Percentiles rank a stretch among this genome's conserved stretches.
These are phyloP conservation scores for Artemisia argyi DNA, from an alignment of 129 eudicot genomes.

Conservation along the genomic window DNA sequence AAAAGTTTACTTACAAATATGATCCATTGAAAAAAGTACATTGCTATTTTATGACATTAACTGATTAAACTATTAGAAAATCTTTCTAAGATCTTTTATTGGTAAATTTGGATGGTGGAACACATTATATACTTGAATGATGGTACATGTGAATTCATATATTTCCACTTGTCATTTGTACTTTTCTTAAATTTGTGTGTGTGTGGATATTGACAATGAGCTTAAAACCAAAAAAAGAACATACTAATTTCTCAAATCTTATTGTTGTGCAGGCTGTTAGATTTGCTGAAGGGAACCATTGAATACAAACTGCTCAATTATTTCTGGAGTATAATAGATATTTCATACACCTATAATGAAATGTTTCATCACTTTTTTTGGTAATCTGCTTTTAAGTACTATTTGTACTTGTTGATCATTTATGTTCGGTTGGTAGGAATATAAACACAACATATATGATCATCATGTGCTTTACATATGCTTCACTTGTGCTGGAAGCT, in stretches of 20 bases:
- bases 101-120: background rate
- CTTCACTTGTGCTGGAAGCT: background rate
- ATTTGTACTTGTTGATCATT: constrained; percentile 5
- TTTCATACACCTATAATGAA: background rate
- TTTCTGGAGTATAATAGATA: background rate
- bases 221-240: background rate
- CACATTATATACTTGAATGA: constrained; percentile 5
- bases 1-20: too few species aligned
- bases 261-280: constrained; percentile 4
- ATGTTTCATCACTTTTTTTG: constrained; percentile 1
- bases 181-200: background rate
- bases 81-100: background rate
- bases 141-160: background rate
- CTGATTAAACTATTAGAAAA: too few species aligned
- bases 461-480: background rate
- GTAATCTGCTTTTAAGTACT: background rate
- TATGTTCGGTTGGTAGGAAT: background rate
- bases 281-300: background rate
- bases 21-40: too few species aligned
- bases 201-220: background rate
- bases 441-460: background rate
- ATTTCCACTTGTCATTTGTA: background rate
- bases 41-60: too few species aligned
- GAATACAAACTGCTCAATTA: background rate
- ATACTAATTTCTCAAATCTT: background rate